Evolutionary conservation across 176 grass and related monocot species (phyloP).

Genomic region (Musa schizocarpa): DNA sequence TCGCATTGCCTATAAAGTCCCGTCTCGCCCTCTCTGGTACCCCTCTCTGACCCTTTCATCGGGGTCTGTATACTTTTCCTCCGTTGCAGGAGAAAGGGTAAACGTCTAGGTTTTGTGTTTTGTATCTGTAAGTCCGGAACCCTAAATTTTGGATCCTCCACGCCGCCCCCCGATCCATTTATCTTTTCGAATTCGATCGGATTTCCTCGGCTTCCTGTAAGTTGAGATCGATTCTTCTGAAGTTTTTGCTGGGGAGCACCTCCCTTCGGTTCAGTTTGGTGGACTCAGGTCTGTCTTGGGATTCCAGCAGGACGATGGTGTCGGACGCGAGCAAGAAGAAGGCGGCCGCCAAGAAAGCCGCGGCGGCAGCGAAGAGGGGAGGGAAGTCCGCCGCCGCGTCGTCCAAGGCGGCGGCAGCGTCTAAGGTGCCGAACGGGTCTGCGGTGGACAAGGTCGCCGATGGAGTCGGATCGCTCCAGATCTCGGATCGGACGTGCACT

Average conservation of each 20-base stretch:
- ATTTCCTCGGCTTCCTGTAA: not conserved
- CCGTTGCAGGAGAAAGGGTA: too few relatives aligned
- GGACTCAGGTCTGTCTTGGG: not conserved
- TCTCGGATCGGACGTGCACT: constrained; percentile 94
- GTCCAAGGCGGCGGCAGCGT: constrained; percentile 22
- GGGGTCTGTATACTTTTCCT: too few relatives aligned
- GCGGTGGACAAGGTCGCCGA: constrained; percentile 32
- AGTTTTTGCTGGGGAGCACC: not conserved
- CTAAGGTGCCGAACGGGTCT: constrained; percentile 4
- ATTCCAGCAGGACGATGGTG: constrained; percentile 46
- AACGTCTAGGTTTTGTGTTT: too few relatives aligned
- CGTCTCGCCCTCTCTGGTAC: too few relatives aligned
- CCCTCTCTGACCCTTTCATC: too few relatives aligned
- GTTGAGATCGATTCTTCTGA: not conserved
- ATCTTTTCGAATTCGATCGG: not conserved
- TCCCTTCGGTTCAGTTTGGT: not conserved
- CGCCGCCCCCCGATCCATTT: not conserved
- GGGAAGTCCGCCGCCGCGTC: constrained; percentile 42
- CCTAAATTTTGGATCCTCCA: not conserved
- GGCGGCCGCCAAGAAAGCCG: constrained; percentile 89
- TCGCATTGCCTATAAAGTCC: too few relatives aligned
- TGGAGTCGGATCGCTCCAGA: constrained; percentile 34
- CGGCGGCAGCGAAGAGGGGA: constrained; percentile 80
- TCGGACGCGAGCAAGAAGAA: constrained; percentile 98
- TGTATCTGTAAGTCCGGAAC: not conserved